Percentiles rank a stretch among this genome's conserved stretches.
Conservation (phyloP, 2,329 filamentous ascomycete genomes). For the Fusarium multiceps region DNA sequence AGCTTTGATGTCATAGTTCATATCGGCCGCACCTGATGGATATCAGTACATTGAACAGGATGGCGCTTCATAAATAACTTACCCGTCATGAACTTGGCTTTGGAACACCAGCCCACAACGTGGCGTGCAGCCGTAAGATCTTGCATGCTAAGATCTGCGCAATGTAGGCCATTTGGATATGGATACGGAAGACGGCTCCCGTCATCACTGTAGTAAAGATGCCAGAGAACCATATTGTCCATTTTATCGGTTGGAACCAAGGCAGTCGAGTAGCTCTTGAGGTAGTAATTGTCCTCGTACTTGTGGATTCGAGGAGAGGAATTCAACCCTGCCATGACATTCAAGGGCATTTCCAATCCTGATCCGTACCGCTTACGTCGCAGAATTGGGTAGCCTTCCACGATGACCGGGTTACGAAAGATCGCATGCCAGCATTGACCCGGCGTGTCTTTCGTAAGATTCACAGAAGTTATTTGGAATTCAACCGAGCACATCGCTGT, state of each 20-base stretch:
- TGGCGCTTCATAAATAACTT: accelerated
- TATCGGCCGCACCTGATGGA: neutral
- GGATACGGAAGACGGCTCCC: neutral
- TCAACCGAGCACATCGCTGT: too few relatives aligned
- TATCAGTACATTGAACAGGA: accelerated
- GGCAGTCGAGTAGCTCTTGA: neutral
- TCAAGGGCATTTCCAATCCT: neutral
- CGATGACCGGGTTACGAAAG: neutral
- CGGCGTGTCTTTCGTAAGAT: accelerated
- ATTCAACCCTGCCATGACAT: neutral
- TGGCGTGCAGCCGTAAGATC: neutral
- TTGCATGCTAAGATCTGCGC: accelerated
- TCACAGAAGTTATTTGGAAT: accelerated
- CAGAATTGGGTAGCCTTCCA: neutral
- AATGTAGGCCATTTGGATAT: accelerated
- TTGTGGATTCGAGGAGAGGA: neutral
- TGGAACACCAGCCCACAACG: slow-evolving; percentile 1
- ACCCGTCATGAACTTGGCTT: neutral
- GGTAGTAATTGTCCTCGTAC: neutral
- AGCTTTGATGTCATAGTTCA: neutral
- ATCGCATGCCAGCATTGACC: neutral
- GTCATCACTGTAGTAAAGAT: neutral
- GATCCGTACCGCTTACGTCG: neutral
- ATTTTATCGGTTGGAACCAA: neutral
- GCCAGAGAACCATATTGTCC: neutral